Evolutionary conservation across 306 rosid genomes (phyloP).

Genomic region (Cucurbita moschata): DNA sequence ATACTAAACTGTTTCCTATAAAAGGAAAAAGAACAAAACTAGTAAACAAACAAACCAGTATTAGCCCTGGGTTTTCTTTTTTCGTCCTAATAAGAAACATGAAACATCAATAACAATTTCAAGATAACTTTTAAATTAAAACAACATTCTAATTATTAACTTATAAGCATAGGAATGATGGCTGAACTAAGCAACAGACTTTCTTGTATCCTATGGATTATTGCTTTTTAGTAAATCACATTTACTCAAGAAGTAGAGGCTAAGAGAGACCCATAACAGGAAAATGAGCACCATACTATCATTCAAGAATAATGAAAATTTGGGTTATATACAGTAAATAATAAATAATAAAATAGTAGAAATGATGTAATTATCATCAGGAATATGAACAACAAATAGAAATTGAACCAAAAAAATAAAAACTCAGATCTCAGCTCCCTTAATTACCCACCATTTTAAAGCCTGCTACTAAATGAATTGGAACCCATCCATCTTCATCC

Average conservation of each 20-base stretch:
- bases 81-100: no score
- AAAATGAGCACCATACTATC: neutral
- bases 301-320: neutral
- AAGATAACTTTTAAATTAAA: no score
- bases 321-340: neutral
- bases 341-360: neutral
- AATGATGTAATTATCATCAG: neutral
- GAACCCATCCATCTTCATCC: slow-evolving; percentile 93
- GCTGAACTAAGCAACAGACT: neutral
- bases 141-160: no score
- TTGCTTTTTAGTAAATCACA: neutral
- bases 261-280: neutral
- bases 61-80: no score
- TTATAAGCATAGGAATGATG: neutral
- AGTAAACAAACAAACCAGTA: neutral
- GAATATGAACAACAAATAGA: neutral
- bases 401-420: neutral
- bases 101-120: no score
- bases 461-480: slow-evolving; percentile 46
- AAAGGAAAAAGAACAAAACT: neutral
- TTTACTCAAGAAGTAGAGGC: neutral
- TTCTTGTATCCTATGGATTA: neutral
- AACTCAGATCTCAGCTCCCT: neutral
- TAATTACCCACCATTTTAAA: slow-evolving; percentile 60
- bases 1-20: neutral